Conservation (phyloP, 106 monocot species). For the Acorus gramineus region DNA sequence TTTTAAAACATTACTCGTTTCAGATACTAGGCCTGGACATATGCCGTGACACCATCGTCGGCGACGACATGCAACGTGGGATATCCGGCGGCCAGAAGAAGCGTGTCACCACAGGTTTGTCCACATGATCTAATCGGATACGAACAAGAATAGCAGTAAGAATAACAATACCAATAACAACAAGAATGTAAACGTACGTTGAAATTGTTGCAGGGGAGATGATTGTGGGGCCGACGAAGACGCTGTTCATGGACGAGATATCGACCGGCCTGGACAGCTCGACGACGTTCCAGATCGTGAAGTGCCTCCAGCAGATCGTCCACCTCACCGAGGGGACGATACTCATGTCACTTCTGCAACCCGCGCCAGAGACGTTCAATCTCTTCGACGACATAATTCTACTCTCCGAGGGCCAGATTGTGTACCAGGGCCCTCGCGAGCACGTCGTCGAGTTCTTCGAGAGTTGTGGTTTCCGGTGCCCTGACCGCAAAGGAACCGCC, state of each 20-base stretch:
- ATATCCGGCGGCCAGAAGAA: constrained; percentile 53
- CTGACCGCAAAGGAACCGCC: constrained; percentile 49
- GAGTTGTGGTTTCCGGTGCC: constrained; percentile 57
- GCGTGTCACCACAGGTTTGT: constrained; percentile 34
- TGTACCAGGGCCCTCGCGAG: constrained; percentile 66
- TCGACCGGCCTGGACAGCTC: constrained; percentile 85
- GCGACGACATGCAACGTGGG: constrained; percentile 44
- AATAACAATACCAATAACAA: background rate
- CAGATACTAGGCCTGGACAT: constrained; percentile 53
- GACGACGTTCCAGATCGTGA: constrained; percentile 69
- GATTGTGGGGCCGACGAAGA: constrained; percentile 64
- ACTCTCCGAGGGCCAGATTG: constrained; percentile 59
- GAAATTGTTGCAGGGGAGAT: constrained; percentile 45
- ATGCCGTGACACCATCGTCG: constrained; percentile 40
- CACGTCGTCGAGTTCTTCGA: constrained; percentile 51
- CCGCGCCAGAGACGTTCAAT: constrained; percentile 66
- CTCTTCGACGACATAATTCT: constrained; percentile 72
- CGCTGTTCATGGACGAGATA: constrained; percentile 80
- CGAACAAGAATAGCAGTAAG: no score
- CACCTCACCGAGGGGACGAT: constrained; percentile 60
- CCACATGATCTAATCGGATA: no score
- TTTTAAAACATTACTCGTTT: background rate
- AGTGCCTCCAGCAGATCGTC: constrained; percentile 52
- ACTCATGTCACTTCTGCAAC: constrained; percentile 70
- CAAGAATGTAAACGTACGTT: background rate